These are phyloP conservation scores for Backusella luteola DNA, from an alignment of 192 early-diverging fungal genomes.

Conservation along the genomic window DNA sequence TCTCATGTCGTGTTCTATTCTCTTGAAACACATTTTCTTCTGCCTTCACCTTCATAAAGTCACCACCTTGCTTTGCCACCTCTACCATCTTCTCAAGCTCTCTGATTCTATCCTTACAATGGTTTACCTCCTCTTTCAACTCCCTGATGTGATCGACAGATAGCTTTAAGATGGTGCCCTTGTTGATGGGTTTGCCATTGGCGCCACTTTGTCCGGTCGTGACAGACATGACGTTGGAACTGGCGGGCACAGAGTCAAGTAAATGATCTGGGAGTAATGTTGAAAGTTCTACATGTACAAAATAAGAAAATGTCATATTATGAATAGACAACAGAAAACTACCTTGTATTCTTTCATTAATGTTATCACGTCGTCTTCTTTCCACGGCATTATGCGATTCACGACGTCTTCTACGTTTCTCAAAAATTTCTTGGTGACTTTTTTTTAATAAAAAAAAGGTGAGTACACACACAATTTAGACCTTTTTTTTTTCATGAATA, in stretches of 20 bases:
- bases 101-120: constrained; percentile 21
- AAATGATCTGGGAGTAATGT: constrained; percentile 26
- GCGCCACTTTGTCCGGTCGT: not conserved
- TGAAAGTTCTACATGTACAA: constrained; percentile 16
- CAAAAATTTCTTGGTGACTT: constrained; percentile 35
- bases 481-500: not conserved
- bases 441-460: not conserved
- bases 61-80: constrained; percentile 13
- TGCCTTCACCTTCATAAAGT: not conserved
- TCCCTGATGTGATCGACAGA: constrained; percentile 34
- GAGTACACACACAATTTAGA: not conserved
- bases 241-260: constrained; percentile 19
- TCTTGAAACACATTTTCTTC: constrained; percentile 13
- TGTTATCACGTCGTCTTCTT: constrained; percentile 31
- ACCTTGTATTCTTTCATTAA: constrained; percentile 33
- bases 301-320: not conserved
- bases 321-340: not conserved
- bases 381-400: constrained; percentile 34
- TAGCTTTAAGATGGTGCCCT: constrained; percentile 27
- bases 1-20: constrained; percentile 10
- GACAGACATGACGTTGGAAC: constrained; percentile 24
- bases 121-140: constrained; percentile 15
- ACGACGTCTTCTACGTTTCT: constrained; percentile 25
- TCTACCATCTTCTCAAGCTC: constrained; percentile 22
- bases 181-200: constrained; percentile 21